Base-by-base conservation (phyloP, 1,284 basidiomycete species). In the Leccinum glutinopallens region DNA sequence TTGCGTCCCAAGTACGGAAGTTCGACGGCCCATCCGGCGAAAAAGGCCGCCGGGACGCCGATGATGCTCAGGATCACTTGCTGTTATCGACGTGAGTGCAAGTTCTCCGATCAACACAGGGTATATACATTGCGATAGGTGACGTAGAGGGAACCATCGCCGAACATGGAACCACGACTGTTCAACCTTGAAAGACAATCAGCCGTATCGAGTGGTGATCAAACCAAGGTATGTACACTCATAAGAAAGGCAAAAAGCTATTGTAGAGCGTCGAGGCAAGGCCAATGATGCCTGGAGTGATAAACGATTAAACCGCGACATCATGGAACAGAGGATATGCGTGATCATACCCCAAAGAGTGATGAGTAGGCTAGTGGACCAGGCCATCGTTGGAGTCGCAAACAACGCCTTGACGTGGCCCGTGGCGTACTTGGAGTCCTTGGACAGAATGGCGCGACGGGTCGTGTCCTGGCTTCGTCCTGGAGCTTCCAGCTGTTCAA, bases 261-360 rank as follows among this genome's bases (percentile, higher is more conserved):
- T 88, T 85, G 73, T 87, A 88, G 53, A 88, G 74, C 7, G 87
- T 85, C 57, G 84, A 85, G 4, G 83, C 85, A 10, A 89, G 82
- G 25, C 86, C 86, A 61, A 88, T 87, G 60, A 85, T 78, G 5
- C 82, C 84, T 85, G 62, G 37, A 2, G 13, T 19, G 32, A 25
- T 33, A 53, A 46, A 55, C 33, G 17, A 58, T 51, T 63, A 12
- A 43, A 25, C 60, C 25, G 13, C 12, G 29, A 29, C 19, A 53
- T 43, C 58, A 19, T 57, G 43, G 41, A 12, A 22, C 7, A 53
- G 58, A 15, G 1, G 10, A 10, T 22, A 19, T 25, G 5, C 0
- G 5, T 41, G 25, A 54, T 33, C 72, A 41, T 72, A 80, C 83
- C 83, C 84, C 85, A 88, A 25, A 87, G 75, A 17, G 75, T 70